Evolutionary conservation across 2,329 filamentous ascomycete species (phyloP), one percentile per base, ranked within the genome.

Genomic region (Penicillium sp.): DNA sequence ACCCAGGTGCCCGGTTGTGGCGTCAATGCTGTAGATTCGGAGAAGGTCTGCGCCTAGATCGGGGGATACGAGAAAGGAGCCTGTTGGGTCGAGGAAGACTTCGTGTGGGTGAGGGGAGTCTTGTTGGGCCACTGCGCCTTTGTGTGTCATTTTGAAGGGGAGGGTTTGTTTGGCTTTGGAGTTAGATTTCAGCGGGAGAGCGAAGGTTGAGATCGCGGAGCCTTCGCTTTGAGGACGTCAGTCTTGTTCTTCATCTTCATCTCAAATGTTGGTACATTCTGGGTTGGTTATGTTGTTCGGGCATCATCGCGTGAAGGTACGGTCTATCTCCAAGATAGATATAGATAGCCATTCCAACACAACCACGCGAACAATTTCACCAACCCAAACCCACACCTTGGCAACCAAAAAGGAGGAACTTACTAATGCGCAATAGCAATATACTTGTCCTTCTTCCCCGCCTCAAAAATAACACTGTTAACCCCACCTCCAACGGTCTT

Each of bases 1-100:
- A 19, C 66, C 66, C 8, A 84, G 74, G 31, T 80, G 77, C 7
- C 79, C 78, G 2, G 69, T 75, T 1, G 66, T 60, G 1, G 66
- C 64, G 61, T 84, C 73, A 65, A 88, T 78, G 54, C 74, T 67
- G 69, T 84, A 90, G 77, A 84, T 73, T 60, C 83, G 85, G 48
- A 90, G 71, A 7, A 84, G 65, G 64, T 90, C 88, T 0, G 82
- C 79, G 42, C 88, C 85, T 5, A 92, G 79, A 64, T 90, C 88
- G 1, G 87, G 87, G 9, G 86, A 81, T 9, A 90, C 66, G 27
- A 90, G 65, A 70, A 83, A 90, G n/a, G 78, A 66, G 6, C 82
- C 83, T 2, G 84, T 87, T 7, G 87, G 88, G 68, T 90, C 88
- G 33, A 87, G 68, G 51, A 88, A 70, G n/a, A 83, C 81, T 67